These are phyloP conservation scores for Collybia mongolica DNA, from an alignment of 768 basidiomycete genomes.

Conservation along the genomic window DNA sequence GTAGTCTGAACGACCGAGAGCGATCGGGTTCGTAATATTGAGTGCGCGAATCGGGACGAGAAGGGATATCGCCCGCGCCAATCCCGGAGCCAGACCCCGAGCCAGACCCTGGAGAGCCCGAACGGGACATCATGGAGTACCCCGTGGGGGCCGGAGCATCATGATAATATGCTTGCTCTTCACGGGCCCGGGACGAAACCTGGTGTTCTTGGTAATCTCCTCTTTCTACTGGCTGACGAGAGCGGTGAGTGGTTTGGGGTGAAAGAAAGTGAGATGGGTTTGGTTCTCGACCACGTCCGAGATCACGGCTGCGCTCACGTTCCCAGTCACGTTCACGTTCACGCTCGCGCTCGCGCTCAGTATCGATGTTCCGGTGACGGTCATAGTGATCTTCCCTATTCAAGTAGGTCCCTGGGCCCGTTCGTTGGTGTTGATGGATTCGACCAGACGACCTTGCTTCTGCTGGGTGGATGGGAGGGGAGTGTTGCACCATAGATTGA, in stretches of 20 bases:
- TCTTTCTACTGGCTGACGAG: conserved; percentile 27
- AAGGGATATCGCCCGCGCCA: conserved; percentile 39
- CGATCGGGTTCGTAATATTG: conserved; percentile 53
- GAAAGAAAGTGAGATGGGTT: conserved; percentile 34
- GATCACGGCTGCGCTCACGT: conserved; percentile 30
- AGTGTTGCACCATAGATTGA: conserved; percentile 29
- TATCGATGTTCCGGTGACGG: conserved; percentile 40
- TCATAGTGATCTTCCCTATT: conserved; percentile 53
- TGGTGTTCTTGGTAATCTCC: conserved; percentile 30
- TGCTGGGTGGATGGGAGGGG: conserved; percentile 34
- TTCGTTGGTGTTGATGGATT: conserved; percentile 64
- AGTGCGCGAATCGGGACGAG: conserved; percentile 50
- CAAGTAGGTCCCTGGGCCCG: conserved; percentile 61
- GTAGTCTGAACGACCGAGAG: conserved; percentile 48
- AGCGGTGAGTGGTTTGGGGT: conserved; percentile 39
- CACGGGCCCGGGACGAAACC: conserved; percentile 30
- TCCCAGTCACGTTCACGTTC: conserved; percentile 37
- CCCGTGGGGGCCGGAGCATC: conserved; percentile 28
- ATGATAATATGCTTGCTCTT: conserved; percentile 37
- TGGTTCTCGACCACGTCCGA: conserved; percentile 22
- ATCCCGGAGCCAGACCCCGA: conserved; percentile 44
- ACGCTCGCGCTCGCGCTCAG: conserved; percentile 37
- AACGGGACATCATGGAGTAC: conserved; percentile 46
- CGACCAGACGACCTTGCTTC: conserved; percentile 37
- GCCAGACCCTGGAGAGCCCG: conserved; percentile 58